Evolutionary conservation across 169 alveolate genomes (phyloP).

Genomic region (Eimeria necatrix): DNA sequence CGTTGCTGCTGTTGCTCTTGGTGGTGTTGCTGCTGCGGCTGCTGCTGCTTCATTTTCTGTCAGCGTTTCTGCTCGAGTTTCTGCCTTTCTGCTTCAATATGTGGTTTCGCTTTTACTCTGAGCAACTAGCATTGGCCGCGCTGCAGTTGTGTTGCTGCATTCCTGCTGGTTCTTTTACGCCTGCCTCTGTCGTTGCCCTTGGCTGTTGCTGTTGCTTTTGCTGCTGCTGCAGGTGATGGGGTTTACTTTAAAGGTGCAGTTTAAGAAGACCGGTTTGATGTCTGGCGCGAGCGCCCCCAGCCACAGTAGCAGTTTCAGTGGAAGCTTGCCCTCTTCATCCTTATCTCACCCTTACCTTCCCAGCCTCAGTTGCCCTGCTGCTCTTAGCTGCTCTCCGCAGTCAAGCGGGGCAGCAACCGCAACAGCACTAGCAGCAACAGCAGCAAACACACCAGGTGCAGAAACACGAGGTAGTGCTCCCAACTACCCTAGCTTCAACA

Average conservation of each 20-base stretch:
- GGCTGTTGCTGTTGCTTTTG: neutral
- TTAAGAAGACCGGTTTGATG: constrained; percentile 68
- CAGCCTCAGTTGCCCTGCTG: constrained; percentile 4
- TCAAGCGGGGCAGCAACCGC: neutral
- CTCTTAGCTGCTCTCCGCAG: neutral
- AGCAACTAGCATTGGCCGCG: too few species aligned
- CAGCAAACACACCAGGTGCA: neutral
- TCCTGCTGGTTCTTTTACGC: neutral
- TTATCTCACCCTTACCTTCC: neutral
- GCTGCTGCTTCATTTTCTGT: neutral
- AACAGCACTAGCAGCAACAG: constrained; percentile 47
- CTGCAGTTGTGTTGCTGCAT: neutral
- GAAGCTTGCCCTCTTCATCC: neutral
- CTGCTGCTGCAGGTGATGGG: constrained; percentile 31
- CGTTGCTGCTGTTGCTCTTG: neutral
- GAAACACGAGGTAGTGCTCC: neutral
- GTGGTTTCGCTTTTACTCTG: too few species aligned
- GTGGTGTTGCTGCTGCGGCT: neutral
- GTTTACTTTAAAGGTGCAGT: constrained; percentile 68
- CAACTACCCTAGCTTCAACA: too few species aligned
- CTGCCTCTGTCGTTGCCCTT: neutral
- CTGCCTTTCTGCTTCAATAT: too few species aligned
- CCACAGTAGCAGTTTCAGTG: neutral
- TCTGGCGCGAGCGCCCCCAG: neutral
- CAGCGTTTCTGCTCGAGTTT: too few species aligned